A percentile compares a stretch with the other conserved stretches of the same genome.
Conservation (phyloP, 139 green algal genomes). For the Chlorella sorokiniana region DNA sequence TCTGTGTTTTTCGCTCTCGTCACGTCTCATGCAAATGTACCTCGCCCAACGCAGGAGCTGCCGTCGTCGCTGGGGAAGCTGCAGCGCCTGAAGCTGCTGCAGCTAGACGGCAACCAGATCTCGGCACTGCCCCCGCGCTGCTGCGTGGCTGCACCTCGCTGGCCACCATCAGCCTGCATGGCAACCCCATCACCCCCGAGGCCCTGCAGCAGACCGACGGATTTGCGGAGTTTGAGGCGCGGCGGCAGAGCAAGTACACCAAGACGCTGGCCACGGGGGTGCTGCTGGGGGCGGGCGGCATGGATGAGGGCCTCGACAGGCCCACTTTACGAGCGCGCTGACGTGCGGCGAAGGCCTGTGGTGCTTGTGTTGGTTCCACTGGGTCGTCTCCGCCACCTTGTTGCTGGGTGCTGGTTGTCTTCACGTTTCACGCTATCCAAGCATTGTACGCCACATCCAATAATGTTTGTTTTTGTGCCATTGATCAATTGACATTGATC, state of each 20-base stretch:
- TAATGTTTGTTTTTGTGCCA: too few relatives aligned
- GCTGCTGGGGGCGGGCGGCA: conserved; percentile 51
- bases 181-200: conserved; percentile 67
- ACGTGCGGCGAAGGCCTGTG: too few relatives aligned
- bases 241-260: conserved; percentile 63
- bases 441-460: too few relatives aligned
- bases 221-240: conserved; percentile 61
- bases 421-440: too few relatives aligned
- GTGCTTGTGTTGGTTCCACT: too few relatives aligned
- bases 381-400: too few relatives aligned
- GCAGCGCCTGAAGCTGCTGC: conserved; percentile 60
- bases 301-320: conserved; percentile 74
- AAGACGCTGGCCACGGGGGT: conserved; percentile 64
- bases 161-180: conserved; percentile 76
- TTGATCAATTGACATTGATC: too few relatives aligned
- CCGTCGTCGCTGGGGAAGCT: conserved; percentile 53
- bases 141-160: conserved; percentile 65
- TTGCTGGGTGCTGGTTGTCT: too few relatives aligned
- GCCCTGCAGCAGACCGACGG: conserved; percentile 36
- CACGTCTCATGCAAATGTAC: not conserved
- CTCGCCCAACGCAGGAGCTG: conserved; percentile 22
- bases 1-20: not conserved
- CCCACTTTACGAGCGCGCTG: too few relatives aligned
- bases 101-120: conserved; percentile 70
- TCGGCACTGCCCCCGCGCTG: conserved; percentile 60